phyloP scores from a whole-genome alignment of 345 rosid species.

The Gossypium turneri region DNA sequence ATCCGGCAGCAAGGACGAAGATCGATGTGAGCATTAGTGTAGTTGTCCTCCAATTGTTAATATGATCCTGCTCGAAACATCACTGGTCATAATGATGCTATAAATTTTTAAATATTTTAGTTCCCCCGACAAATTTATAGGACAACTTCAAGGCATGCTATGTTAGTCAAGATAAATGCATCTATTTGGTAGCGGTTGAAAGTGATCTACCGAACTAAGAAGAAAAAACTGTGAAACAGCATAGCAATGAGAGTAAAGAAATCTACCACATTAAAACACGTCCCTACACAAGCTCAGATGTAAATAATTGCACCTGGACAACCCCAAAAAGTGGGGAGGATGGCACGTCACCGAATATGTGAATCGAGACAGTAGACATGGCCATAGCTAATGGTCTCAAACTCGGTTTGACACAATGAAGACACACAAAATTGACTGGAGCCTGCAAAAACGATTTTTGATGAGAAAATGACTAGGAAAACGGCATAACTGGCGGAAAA shows the following conservation, averaged over 20 bases:
- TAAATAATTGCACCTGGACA: conserved; percentile 54
- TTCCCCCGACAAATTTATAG: no score
- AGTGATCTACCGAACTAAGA: not conserved
- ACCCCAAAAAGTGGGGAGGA: conserved; percentile 94
- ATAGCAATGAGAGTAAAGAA: not conserved
- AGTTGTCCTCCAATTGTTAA: conserved; percentile 63
- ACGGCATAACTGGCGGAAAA: not conserved
- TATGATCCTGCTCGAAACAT: conserved; percentile 13
- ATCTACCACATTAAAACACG: not conserved
- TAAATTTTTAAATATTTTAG: not conserved
- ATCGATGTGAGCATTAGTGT: conserved; percentile 70
- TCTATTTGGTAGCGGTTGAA: no score
- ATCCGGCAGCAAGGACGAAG: conserved; percentile 65
- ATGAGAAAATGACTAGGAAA: not conserved
- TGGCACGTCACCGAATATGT: conserved; percentile 94
- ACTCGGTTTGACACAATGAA: conserved; percentile 86
- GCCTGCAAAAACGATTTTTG: conserved; percentile 41
- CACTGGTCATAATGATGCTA: not conserved
- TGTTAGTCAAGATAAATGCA: no score
- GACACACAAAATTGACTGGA: conserved; percentile 85
- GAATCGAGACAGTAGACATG: conserved; percentile 82
- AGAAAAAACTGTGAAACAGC: not conserved
- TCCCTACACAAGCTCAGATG: not conserved
- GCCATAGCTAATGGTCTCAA: conserved; percentile 96
- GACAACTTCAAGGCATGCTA: no score